Base-by-base conservation (phyloP, 352 stramenopile genomes). In the Aphanomyces stellatus region DNA sequence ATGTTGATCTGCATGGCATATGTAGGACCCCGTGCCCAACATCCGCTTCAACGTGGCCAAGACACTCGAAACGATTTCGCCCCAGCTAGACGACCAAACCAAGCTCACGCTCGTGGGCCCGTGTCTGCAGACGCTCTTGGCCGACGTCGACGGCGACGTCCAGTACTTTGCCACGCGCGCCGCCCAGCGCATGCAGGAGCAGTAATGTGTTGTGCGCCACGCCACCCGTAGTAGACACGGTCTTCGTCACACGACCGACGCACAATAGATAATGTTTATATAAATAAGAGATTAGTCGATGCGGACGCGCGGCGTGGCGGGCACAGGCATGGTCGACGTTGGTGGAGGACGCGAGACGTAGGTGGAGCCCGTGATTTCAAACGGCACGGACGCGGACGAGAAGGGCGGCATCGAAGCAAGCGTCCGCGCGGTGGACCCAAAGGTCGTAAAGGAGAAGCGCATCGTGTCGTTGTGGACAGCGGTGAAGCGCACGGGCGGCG, bases 11-110 rank as follows among this genome's bases (percentile, higher is more conserved):
- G 24, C 24, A 33, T 73, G 49, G 41, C 41, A 30, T 62, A n/a
- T 72, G 55, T 69, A 95, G 82, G 87, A 96, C 69, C 85, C 88
- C n/a, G 91, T 99, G 10, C 90, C 96, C 3, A 99, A 99, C 77
- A 98, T 99, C 59, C 90, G 96, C 27, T 99, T 99, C 71, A 99
- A 99, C 76, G 95, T 99, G 35, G 95, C 96, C 25, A 99, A 99
- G 80, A 96, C 88, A 30, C 76, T 99, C 31, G 81, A 96, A 62
- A 80, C 81, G 22, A 78, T 99, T 2, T 82, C 76, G 31, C 71
- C 77, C 33, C 83, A 91, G 69, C 87, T 96, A 76, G 84, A 79
- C 43, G 71, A 65, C 55, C 64, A 69, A 62, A 69, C 81, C 24
- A 80, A 93, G 56, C 79, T 87, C 34, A 73, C 76, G 34, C 81